These are phyloP conservation scores for Dipodascus albidus DNA, from an alignment of 805 yeast species.

Conservation along the genomic window DNA sequence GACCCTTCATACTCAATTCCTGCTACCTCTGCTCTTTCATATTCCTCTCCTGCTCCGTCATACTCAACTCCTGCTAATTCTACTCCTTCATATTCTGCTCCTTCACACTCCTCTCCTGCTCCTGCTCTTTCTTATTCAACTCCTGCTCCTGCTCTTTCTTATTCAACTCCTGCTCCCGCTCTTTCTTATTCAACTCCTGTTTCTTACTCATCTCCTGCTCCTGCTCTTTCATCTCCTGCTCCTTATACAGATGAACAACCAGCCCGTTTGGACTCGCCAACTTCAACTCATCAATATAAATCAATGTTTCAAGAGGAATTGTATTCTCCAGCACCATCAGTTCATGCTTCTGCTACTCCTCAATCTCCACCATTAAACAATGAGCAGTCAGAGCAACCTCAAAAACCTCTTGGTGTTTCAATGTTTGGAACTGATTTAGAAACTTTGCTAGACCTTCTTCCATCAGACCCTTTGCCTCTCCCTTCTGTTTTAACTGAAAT, in stretches of 20 bases:
- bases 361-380: constrained; percentile 20
- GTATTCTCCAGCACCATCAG: not conserved
- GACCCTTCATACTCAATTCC: not conserved
- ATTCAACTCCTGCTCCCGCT: not conserved
- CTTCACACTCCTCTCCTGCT: constrained; percentile 1
- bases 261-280: not conserved
- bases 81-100: not conserved
- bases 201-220: not conserved
- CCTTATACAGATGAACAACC: not conserved
- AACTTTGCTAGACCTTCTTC: constrained; percentile 45
- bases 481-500: constrained; percentile 89
- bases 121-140: not conserved
- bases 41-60: not conserved
- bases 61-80: not conserved
- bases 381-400: not conserved
- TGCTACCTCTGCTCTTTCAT: not conserved
- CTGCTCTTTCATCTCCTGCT: not conserved
- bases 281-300: not conserved
- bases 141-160: not conserved
- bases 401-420: constrained; percentile 20
- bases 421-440: constrained; percentile 85
- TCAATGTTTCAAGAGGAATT: not conserved
- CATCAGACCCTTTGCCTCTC: constrained; percentile 65
- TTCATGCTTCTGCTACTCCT: not conserved
- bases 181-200: not conserved